Evolutionary conservation across 2,329 filamentous ascomycete genomes (phyloP), one percentile per base, ranked within the genome.

Genomic region (Trichoderma brevicompactum): DNA sequence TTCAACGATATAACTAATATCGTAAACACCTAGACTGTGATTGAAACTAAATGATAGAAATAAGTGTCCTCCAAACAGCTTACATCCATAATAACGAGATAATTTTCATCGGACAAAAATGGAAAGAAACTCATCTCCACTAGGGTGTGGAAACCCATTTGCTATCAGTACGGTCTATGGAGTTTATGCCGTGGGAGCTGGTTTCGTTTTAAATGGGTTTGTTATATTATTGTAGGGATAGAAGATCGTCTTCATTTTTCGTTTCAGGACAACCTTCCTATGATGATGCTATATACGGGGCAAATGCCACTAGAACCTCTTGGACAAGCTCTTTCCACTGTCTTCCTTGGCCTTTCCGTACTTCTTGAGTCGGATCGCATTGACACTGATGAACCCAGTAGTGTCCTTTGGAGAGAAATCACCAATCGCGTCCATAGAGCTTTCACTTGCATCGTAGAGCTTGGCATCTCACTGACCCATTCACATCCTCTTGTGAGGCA

Each of bases 401-500:
- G 53, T 55, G 38, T 55, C 53, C 53, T 55, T 55, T 43, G 53
- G 53, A n/a, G 53, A 55, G 23, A 55, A 55, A 17, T 55, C 53
- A 12, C 53, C 53, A 55, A 55, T 55, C 53, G 43, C 53, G 38
- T 55, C 53, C 53, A 55, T 43, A 15, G 53, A 55, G 38, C 53
- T 55, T 43, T 55, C 53, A 38, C 38, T 55, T 12, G 53, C 53
- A 43, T 55, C 53, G 8, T 55, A 55, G 7, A 55, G 53, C 13
- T 55, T 15, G 53, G 53, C 53, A 55, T 55, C 38, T 55, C 34
- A 55, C 53, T 1, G 38, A 28, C 3, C 53, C 53, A 32, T 43
- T 55, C 7, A 55, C 53, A 43, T 55, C 38, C 23, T 55, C 53
- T 28, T 55, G 53, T 3, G 53, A 55, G 6, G 53, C 38, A 17